Percentiles rank a stretch among this genome's conserved stretches.
These are phyloP conservation scores for Trichoderma koningii DNA, from an alignment of 2,329 filamentous ascomycete species.

Conservation along the genomic window DNA sequence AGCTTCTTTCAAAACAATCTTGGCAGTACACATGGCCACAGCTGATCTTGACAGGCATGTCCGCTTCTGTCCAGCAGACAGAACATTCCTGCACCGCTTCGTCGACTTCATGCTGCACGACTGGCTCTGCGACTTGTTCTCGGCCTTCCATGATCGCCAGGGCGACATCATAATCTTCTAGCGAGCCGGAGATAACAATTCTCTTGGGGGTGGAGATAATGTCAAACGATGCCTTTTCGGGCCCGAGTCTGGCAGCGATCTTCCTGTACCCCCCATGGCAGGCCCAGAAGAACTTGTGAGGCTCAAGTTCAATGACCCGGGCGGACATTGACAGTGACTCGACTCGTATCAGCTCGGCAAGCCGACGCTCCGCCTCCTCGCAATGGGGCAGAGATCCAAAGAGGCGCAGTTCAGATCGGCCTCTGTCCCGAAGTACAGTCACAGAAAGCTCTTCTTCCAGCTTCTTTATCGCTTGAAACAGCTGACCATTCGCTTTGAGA, in stretches of 20 bases:
- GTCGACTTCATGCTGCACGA: slow-evolving; percentile 33
- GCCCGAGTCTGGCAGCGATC: slow-evolving; percentile 35
- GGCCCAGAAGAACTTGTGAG: slow-evolving; percentile 36
- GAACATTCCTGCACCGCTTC: slow-evolving; percentile 41
- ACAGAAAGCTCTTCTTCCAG: neutral
- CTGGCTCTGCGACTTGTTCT: neutral
- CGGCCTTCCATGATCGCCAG: slow-evolving; percentile 4
- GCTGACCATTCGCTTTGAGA: neutral
- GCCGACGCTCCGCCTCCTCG: slow-evolving; percentile 12
- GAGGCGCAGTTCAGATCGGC: slow-evolving; percentile 10
- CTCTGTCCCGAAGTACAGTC: neutral
- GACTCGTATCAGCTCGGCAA: slow-evolving; percentile 14
- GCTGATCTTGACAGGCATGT: slow-evolving; percentile 38
- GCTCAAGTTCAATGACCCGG: slow-evolving; percentile 35
- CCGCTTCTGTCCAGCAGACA: slow-evolving; percentile 43
- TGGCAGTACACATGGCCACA: slow-evolving; percentile 48
- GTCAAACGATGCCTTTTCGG: slow-evolving; percentile 38
- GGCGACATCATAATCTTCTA: slow-evolving; percentile 17
- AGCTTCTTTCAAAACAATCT: slow-evolving; percentile 43
- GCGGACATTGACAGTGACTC: neutral
- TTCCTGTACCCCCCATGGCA: slow-evolving; percentile 39
- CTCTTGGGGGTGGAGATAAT: slow-evolving; percentile 35
- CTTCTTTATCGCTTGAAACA: slow-evolving; percentile 7
- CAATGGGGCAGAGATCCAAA: neutral
- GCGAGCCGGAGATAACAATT: slow-evolving; percentile 39